Evolutionary conservation across 306 rosid species (phyloP).

Genomic region (Malus sieversii): DNA sequence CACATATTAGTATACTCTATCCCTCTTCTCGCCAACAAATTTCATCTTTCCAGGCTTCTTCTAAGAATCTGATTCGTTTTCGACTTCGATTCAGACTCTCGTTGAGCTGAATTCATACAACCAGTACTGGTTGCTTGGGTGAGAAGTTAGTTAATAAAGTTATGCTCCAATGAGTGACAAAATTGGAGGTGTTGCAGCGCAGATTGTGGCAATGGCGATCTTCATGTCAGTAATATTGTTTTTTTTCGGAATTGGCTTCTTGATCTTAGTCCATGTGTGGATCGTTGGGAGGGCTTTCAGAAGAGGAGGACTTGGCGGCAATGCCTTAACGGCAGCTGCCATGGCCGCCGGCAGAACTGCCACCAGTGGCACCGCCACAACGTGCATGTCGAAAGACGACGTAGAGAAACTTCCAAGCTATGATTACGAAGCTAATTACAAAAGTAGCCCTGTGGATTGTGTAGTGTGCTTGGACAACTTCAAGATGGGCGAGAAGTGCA

Average conservation of each 20-base stretch:
- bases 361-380: slow-evolving; percentile 3
- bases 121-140: background rate
- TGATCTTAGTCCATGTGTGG: slow-evolving; percentile 38
- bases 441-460: slow-evolving; percentile 42
- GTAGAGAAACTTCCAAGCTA: slow-evolving; percentile 61
- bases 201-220: slow-evolving; percentile 24
- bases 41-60: background rate
- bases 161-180: background rate
- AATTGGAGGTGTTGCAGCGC: slow-evolving; percentile 2
- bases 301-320: slow-evolving; percentile 5
- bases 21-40: background rate
- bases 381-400: slow-evolving; percentile 34
- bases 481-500: slow-evolving; percentile 49
- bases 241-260: slow-evolving; percentile 29
- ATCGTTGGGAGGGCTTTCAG: slow-evolving; percentile 32
- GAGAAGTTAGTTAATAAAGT: background rate
- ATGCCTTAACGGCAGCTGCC: slow-evolving; percentile 6
- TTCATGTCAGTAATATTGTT: slow-evolving; percentile 23
- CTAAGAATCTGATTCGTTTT: background rate
- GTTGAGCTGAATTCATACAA: background rate
- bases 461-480: slow-evolving; percentile 67
- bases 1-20: slow-evolving; percentile 2
- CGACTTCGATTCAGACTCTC: background rate
- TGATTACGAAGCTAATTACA: slow-evolving; percentile 35
- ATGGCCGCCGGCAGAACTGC: slow-evolving; percentile 5